Percentiles rank a stretch among this genome's conserved stretches.
These are phyloP conservation scores for Pseudogymnoascus sp. DNA, from an alignment of 2,329 filamentous ascomycete species.

Conservation along the genomic window DNA sequence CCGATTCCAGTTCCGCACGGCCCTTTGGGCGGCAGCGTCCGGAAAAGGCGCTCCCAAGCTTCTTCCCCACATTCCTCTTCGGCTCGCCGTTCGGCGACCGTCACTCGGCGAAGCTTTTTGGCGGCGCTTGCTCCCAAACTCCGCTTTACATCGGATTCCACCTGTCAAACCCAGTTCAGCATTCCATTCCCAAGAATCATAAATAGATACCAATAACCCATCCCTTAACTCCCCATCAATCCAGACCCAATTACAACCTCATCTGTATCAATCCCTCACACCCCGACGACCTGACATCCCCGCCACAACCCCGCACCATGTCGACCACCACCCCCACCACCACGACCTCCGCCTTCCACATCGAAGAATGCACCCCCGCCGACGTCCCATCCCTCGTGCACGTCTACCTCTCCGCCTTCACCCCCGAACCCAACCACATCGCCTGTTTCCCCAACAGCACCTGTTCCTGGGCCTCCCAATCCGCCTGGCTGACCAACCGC, in stretches of 20 bases:
- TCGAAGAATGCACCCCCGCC: conserved; percentile 16
- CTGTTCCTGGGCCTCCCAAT: conserved; percentile 17
- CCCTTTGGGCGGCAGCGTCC: background rate
- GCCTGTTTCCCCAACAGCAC: conserved; percentile 6
- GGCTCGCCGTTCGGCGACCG: background rate
- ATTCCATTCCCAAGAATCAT: background rate
- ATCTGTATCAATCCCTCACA: background rate
- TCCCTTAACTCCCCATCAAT: background rate
- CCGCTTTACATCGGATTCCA: background rate
- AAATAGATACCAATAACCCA: background rate
- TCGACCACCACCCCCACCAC: background rate
- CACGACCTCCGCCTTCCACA: background rate
- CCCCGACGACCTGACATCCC: background rate
- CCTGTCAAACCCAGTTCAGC: background rate
- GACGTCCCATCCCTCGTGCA: conserved; percentile 26
- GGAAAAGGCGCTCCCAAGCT: background rate
- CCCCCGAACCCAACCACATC: conserved; percentile 12
- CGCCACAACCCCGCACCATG: background rate
- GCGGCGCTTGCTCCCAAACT: background rate
- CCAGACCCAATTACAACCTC: background rate
- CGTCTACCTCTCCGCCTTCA: conserved; percentile 24
- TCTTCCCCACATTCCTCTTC: background rate
- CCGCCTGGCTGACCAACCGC: conserved; percentile 26
- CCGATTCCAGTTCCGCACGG: background rate
- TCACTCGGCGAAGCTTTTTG: background rate